phyloP scores from a whole-genome alignment of 495 filamentous ascomycete genomes.

The Aspergillus indologenus region DNA sequence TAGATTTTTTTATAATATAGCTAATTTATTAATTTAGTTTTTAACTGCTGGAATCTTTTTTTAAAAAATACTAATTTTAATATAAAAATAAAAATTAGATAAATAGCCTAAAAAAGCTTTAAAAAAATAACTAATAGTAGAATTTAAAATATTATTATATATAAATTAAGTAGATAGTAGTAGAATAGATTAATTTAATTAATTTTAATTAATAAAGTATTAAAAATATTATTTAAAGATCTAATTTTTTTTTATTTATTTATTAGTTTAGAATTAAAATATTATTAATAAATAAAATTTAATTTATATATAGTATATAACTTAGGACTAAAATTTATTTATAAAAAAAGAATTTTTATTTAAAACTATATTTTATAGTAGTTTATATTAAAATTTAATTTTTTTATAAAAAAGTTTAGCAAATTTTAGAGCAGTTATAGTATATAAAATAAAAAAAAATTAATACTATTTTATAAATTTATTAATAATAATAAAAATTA shows the following conservation, averaged over 20 bases:
- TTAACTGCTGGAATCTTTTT: not conserved
- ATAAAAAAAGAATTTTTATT: not conserved
- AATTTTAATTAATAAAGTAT: not conserved
- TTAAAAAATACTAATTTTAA: not conserved
- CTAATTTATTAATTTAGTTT: not conserved
- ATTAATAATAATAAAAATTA: conserved; percentile 3
- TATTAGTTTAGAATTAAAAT: not conserved
- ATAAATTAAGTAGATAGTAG: not conserved
- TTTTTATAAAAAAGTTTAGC: not conserved
- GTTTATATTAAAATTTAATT: not conserved
- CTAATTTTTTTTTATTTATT: not conserved
- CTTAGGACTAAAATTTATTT: not conserved
- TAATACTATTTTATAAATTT: conserved; percentile 6
- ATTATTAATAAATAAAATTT: not conserved
- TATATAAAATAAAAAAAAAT: conserved; percentile 11
- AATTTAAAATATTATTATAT: not conserved
- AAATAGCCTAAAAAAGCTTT: not conserved
- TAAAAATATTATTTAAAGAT: not conserved
- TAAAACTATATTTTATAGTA: not conserved
- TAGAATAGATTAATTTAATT: not conserved
- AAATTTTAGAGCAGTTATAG: conserved; percentile 7
- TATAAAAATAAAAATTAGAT: not conserved
- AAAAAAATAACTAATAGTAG: not conserved
- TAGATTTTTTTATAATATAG: conserved; percentile 4
- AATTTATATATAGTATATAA: conserved; percentile 6